Evolutionary conservation across 176 grass and related monocot species (phyloP).

Genomic region (Tillandsia fasciculata): DNA sequence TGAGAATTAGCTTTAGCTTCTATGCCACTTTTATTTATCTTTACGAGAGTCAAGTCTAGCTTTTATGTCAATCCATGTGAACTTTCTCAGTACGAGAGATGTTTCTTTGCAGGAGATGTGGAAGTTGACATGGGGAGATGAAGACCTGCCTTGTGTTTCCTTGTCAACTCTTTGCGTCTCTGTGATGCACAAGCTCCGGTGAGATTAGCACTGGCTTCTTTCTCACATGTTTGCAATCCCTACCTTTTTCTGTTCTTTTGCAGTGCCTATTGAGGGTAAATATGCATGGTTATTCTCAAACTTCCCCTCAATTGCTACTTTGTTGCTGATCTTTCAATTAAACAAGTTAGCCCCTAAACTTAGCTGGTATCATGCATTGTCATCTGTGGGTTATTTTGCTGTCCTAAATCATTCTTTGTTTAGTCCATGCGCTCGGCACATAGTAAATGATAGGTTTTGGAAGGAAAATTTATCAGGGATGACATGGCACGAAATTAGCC

Average conservation of each 20-base stretch:
- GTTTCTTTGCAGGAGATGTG: conserved; percentile 60
- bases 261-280: no score
- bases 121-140: conserved; percentile 45
- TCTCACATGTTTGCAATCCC: not conserved
- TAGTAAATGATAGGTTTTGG: no score
- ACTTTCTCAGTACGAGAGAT: not conserved
- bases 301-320: no score
- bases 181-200: conserved; percentile 90
- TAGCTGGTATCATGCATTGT: no score
- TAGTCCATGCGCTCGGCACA: not conserved
- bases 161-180: conserved; percentile 62
- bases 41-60: no score
- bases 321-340: no score
- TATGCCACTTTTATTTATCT: no score
- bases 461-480: no score
- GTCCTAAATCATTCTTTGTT: not conserved
- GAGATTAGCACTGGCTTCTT: not conserved
- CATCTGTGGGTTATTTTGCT: not conserved
- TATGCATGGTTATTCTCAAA: no score
- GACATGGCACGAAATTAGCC: no score
- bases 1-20: no score
- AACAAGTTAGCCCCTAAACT: no score
- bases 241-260: not conserved
- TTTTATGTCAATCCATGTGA: not conserved
- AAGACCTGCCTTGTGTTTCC: conserved; percentile 69